Conservation (phyloP, 2,329 filamentous ascomycete species). For the Curvularia lunata region DNA sequence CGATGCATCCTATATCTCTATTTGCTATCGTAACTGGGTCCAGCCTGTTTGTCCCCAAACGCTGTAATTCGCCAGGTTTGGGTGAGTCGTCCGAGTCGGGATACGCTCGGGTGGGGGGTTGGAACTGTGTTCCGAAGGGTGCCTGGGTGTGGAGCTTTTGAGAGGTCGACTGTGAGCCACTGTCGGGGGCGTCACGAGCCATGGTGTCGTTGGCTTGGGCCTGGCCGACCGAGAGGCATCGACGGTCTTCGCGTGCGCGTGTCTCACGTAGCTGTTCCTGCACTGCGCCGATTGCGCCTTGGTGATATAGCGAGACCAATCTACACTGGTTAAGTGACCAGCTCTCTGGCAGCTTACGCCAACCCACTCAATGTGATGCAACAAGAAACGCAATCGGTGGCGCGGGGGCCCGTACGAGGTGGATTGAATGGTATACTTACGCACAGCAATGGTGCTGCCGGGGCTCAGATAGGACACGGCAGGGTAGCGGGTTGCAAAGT, state of each 20-base stretch:
- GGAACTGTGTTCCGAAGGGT: slow-evolving; percentile 32
- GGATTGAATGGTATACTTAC: slow-evolving; percentile 32
- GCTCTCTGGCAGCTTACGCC: background rate
- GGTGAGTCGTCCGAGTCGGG: slow-evolving; percentile 7
- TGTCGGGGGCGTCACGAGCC: slow-evolving; percentile 3
- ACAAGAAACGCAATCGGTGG: slow-evolving; percentile 28
- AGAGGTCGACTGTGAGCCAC: slow-evolving; percentile 16
- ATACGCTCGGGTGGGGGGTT: slow-evolving; percentile 12
- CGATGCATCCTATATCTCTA: slow-evolving; percentile 24
- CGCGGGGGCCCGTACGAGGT: slow-evolving; percentile 38
- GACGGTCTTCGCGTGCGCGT: slow-evolving; percentile 22
- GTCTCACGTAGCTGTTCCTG: slow-evolving; percentile 21
- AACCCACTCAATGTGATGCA: slow-evolving; percentile 29
- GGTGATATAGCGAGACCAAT: slow-evolving; percentile 14
- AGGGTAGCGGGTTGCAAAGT: slow-evolving; percentile 17
- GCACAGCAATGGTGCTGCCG: slow-evolving; percentile 25
- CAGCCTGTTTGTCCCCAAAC: too few species aligned
- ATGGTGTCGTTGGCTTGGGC: slow-evolving; percentile 17
- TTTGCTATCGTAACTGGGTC: too few species aligned
- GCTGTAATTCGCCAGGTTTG: too few species aligned
- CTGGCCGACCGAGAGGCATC: slow-evolving; percentile 22
- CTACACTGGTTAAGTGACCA: background rate
- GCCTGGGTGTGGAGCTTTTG: slow-evolving; percentile 31
- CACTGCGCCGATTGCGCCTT: slow-evolving; percentile 9
- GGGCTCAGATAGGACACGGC: background rate